Evolutionary conservation across 108 stramenopile species (phyloP).

Genomic region (Cyclostephanos invisitatus): DNA sequence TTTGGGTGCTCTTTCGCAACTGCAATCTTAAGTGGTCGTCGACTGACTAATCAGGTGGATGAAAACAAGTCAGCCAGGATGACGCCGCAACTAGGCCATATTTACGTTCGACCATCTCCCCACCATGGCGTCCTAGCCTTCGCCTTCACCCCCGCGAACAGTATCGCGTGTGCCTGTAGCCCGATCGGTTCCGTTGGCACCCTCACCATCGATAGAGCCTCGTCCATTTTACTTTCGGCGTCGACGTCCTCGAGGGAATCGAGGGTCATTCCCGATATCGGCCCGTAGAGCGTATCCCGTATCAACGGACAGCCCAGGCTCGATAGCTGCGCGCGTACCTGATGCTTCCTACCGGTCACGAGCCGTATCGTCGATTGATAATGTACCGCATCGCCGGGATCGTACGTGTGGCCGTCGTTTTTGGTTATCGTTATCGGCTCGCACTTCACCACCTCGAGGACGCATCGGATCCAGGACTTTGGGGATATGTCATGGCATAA

Average conservation of each 20-base stretch:
- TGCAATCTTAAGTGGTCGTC: too few species aligned
- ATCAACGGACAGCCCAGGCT: slow-evolving; percentile 85
- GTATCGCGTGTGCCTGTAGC: slow-evolving; percentile 84
- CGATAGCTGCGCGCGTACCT: slow-evolving; percentile 85
- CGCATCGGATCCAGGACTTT: slow-evolving; percentile 82
- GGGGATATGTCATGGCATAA: too few species aligned
- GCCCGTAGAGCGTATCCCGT: slow-evolving; percentile 80
- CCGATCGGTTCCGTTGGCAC: slow-evolving; percentile 81
- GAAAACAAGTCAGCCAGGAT: too few species aligned
- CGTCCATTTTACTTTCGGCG: slow-evolving; percentile 67
- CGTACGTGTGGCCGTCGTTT: slow-evolving; percentile 51
- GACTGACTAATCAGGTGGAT: too few species aligned
- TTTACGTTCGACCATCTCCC: slow-evolving; percentile 48
- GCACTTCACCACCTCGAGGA: slow-evolving; percentile 81
- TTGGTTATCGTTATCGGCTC: slow-evolving; percentile 69
- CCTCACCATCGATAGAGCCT: slow-evolving; percentile 56
- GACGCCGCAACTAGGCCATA: not conserved
- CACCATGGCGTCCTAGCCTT: slow-evolving; percentile 86
- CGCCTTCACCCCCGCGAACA: slow-evolving; percentile 82
- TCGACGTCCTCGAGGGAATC: slow-evolving; percentile 59
- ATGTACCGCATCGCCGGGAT: slow-evolving; percentile 70
- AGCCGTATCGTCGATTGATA: slow-evolving; percentile 85
- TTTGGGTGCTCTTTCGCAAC: too few species aligned
- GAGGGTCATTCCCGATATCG: slow-evolving; percentile 77
- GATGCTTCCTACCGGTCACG: slow-evolving; percentile 89